Base-by-base conservation (phyloP, 2,329 filamentous ascomycete genomes). In the Periconia macrospinosa region DNA sequence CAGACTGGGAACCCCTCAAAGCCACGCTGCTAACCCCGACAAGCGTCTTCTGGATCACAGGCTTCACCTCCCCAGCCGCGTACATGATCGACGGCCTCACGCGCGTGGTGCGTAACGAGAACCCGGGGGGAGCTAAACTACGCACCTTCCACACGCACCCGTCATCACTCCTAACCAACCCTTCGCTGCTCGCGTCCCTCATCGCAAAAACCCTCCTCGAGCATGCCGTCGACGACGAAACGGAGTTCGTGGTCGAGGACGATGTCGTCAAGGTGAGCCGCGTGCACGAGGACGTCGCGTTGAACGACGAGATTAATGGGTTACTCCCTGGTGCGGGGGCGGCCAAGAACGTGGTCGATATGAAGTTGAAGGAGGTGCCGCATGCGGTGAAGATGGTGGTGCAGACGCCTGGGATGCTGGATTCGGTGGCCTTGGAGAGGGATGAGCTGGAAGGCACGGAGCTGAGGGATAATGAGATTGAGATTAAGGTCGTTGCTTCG, bases 401-500 rank as follows among this genome's bases (percentile, higher is more conserved):
- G 15, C 14, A 30, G 6, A 45, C 10, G n/a, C 42, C 49, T 11
- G 49, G 49, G 10, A 9, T 50, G 8, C 30, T 45, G 9, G 49
- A 50, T 33, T 27, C 47, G 14, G 37, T 49, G 6, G 17, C 20
- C 2, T 2, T 33, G 14, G 47, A 49, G 33, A 30, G 35, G 13
- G 19, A 14, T n/a, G 37, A 41, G 3, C 6, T 41, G 2, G 18
- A 19, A 6, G 19, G 18, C 17, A 35, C 23, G 2, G 18, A 30
- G 33, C 10, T 62, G 7, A 54, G 14, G 13, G 20, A 40, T 3
- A 53, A 57, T 30, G 56, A 63, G n/a, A 50, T 68, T 7, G 47
- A 62, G 15, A 45, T 68, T 13, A 47, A 62, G 40, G 50, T 62
- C 41, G 52, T 50, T 41, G 63, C 62, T 2, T 42, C 49, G 1